Conservation (phyloP, 345 rosid species). For the Mallotus nudiflorus region DNA sequence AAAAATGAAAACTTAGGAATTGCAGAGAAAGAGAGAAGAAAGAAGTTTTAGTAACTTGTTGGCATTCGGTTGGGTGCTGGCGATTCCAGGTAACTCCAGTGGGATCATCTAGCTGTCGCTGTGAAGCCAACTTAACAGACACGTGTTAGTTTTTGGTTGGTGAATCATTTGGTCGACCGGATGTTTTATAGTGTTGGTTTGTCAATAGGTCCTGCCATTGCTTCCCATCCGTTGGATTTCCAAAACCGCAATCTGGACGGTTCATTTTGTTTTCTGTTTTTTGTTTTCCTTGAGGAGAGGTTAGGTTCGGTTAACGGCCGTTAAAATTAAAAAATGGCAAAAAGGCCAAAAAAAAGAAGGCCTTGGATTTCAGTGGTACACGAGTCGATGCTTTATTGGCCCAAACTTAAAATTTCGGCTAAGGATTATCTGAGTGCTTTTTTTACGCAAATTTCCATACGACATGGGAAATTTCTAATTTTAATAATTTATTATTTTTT, state of each 20-base stretch:
- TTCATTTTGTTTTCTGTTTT: neutral
- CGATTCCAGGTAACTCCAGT: constrained; percentile 61
- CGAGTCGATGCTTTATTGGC: constrained; percentile 16
- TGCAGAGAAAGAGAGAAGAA: constrained; percentile 19
- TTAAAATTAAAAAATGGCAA: too few species aligned
- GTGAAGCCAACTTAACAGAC: constrained; percentile 15
- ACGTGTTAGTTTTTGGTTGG: constrained; percentile 41
- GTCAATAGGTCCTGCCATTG: constrained; percentile 31
- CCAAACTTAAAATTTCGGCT: neutral
- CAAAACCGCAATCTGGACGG: constrained; percentile 16
- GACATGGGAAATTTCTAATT: too few species aligned
- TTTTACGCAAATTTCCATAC: too few species aligned
- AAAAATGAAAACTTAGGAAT: neutral
- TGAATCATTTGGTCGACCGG: constrained; percentile 17
- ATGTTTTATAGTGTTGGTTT: constrained; percentile 27
- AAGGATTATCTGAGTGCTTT: too few species aligned
- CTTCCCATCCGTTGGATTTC: constrained; percentile 55
- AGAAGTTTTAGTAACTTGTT: constrained; percentile 22
- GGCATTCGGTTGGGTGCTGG: constrained; percentile 66
- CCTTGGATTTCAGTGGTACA: constrained; percentile 10
- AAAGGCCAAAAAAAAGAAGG: too few species aligned
- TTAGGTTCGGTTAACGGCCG: constrained; percentile 36
- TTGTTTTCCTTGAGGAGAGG: neutral
- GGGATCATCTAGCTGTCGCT: constrained; percentile 44
- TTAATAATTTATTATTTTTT: too few species aligned